Percentiles rank a stretch among this genome's conserved stretches.
phyloP scores from a whole-genome alignment of 768 basidiomycete species.

The Tulasnella sp. region DNA sequence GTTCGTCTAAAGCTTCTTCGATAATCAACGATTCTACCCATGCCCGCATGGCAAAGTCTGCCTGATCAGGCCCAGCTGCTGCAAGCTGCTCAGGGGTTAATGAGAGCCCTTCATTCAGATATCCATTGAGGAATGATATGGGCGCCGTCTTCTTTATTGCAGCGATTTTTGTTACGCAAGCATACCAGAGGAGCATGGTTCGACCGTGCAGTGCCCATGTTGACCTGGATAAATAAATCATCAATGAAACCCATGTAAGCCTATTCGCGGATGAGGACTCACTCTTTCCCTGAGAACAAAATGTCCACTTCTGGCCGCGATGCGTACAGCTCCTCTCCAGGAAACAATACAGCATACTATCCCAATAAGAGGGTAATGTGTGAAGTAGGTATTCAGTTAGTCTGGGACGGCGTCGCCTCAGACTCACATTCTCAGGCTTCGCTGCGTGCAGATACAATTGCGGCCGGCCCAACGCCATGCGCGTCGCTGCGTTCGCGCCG shows the following conservation, averaged over 20 bases:
- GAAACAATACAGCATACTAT: constrained; percentile 15
- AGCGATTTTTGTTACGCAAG: background rate
- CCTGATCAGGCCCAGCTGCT: constrained; percentile 2
- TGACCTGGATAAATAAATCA: background rate
- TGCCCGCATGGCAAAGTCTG: constrained; percentile 11
- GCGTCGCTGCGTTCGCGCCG: background rate
- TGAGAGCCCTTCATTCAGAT: too few species aligned
- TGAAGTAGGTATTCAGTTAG: too few species aligned
- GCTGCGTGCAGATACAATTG: constrained; percentile 11
- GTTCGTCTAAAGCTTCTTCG: constrained; percentile 9
- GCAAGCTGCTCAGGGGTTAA: too few species aligned
- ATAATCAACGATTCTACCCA: constrained; percentile 15
- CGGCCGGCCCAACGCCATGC: constrained; percentile 1
- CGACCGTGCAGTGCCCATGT: constrained; percentile 7
- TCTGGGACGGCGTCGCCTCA: too few species aligned
- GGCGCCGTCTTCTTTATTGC: background rate
- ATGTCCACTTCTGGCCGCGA: background rate
- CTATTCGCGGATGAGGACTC: background rate
- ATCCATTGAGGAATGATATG: too few species aligned
- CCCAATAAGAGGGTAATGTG: too few species aligned
- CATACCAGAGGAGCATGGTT: constrained; percentile 4
- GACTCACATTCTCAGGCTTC: constrained; percentile 15
- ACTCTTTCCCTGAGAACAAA: constrained; percentile 10
- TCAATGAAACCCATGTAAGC: background rate
- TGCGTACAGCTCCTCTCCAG: constrained; percentile 13